These are phyloP conservation scores for Knoxia roxburghii DNA, from an alignment of 257 asterid genomes.

Conservation along the genomic window DNA sequence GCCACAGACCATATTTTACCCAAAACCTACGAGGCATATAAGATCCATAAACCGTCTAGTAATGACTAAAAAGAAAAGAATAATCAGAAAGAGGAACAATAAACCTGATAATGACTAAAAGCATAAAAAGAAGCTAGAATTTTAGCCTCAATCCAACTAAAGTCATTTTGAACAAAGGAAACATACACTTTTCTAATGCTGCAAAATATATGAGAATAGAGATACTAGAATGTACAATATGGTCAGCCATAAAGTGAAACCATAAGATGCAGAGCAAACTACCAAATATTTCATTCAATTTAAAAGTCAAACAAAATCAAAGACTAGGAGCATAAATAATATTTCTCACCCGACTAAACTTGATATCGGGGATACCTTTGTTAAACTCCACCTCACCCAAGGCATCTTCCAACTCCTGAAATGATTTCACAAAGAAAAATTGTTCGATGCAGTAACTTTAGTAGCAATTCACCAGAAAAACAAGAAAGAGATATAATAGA, in stretches of 20 bases:
- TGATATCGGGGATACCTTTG: constrained; percentile 69
- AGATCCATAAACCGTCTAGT: constrained; percentile 17
- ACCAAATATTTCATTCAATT: neutral
- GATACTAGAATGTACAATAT: neutral
- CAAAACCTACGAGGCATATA: constrained; percentile 55
- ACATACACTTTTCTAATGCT: neutral
- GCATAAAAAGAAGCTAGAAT: neutral
- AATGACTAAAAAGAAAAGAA: constrained; percentile 10
- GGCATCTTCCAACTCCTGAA: constrained; percentile 79
- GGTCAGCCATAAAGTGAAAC: neutral
- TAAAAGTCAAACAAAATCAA: neutral
- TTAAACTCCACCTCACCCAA: constrained; percentile 62
- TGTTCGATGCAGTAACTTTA: neutral
- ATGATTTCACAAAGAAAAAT: constrained; percentile 17
- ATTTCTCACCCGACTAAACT: constrained; percentile 84
- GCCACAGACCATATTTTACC: constrained; percentile 93
- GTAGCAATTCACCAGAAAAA: neutral
- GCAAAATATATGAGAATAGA: neutral
- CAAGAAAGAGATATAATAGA: neutral
- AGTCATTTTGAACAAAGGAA: neutral
- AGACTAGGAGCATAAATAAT: neutral
- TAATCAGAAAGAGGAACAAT: neutral
- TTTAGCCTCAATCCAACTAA: neutral
- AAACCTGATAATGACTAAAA: neutral
- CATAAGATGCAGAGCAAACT: no score